Base-by-base conservation (phyloP, 352 stramenopile genomes). In the Pythium rhizo-oryzae region DNA sequence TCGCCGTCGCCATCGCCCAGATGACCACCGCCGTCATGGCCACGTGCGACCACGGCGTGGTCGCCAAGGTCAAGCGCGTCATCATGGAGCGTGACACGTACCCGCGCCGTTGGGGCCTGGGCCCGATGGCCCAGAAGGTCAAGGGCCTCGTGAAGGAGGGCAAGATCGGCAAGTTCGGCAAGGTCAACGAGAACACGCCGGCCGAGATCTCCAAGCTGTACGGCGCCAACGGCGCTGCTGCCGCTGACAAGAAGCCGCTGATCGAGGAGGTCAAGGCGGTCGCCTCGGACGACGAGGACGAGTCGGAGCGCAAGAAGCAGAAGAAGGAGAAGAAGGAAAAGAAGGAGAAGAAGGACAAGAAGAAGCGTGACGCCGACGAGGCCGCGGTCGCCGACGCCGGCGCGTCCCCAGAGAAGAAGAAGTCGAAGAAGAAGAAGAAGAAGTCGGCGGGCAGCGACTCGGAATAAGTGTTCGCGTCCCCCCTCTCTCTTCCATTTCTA, bases 41-140 rank as follows among this genome's bases (percentile, higher is more conserved):
- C 11, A 99, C 97, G 35, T 98, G 97, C 63, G 98, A 99, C 92
- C 98, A 99, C 81, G 98, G 98, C 23, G 94, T 99, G 11, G 98
- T 99, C 12, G 97, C 97, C 43, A 99, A 99, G 90, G 99, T 99
- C 77, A 99, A 99, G 85, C 93, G 98, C 54, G 98, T 99, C 30
- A 99, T 99, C 78, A 99, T 99, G 98, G 98, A 99, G 89, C 84
- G 98, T 41, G 98, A 99, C 87, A 99, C 96, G 54, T 99, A 99
- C 77, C 98, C 98, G 33, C 89, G 98, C 74, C 87, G 97, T 62
- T 99, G 98, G 98, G 98, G 98, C 63, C 82, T 99, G 65, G 98
- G 98, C 21, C 98, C 98, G 3, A 98, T 99, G 88, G 98, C 98
- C 5, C 93, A 99, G 74, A 98, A 98, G 78, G 99, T 99, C 74